Percentiles rank a stretch among this genome's conserved stretches.
These are phyloP conservation scores for Akanthomyces lecanii DNA, from an alignment of 2,329 filamentous ascomycete genomes.

Conservation along the genomic window DNA sequence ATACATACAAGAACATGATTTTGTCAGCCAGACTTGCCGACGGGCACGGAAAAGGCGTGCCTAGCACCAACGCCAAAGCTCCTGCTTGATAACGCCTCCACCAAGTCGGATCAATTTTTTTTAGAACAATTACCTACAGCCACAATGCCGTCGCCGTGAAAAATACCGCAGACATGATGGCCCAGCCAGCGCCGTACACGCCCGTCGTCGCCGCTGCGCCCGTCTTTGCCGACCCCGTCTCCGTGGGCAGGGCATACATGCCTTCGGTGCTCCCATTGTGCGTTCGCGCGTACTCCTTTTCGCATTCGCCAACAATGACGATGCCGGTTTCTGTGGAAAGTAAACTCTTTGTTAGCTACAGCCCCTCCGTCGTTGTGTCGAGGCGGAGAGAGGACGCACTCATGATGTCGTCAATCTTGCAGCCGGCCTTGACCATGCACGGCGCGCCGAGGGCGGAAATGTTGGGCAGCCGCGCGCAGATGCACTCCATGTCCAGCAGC, in stretches of 20 bases:
- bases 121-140: not conserved
- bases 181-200: slow-evolving; percentile 4
- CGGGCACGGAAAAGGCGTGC: not conserved
- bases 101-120: not conserved
- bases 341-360: not conserved
- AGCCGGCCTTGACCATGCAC: slow-evolving; percentile 34
- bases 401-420: slow-evolving; percentile 31
- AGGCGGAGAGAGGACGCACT: slow-evolving; percentile 26
- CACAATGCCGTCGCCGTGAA: not conserved
- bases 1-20: slow-evolving; percentile 2
- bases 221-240: not conserved
- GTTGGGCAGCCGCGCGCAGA: slow-evolving; percentile 33
- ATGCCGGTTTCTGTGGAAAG: slow-evolving; percentile 5
- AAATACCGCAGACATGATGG: not conserved
- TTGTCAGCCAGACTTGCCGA: not conserved
- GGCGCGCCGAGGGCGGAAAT: slow-evolving; percentile 32
- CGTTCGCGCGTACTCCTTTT: slow-evolving; percentile 2
- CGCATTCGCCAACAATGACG: slow-evolving; percentile 5
- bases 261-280: slow-evolving; percentile 11
- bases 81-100: not conserved
- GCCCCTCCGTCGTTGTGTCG: not conserved
- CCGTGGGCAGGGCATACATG: not conserved
- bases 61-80: not conserved
- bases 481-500: slow-evolving; percentile 33
- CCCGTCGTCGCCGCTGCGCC: not conserved